Base-by-base conservation (phyloP, 1,284 basidiomycete genomes). In the Papiliotrema terrestris region DNA sequence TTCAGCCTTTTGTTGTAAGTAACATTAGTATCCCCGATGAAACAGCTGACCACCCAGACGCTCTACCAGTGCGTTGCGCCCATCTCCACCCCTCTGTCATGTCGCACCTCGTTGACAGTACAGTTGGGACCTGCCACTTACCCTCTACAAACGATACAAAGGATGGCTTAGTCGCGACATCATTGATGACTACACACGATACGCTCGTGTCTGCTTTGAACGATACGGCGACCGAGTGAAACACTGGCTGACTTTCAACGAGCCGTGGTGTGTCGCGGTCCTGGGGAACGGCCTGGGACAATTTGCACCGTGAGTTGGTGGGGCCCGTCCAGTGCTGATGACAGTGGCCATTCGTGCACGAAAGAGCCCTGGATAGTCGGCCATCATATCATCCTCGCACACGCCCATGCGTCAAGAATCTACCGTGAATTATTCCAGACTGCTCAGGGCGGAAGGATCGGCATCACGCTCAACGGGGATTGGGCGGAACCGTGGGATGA, bases 321-420 rank as follows among this genome's bases (percentile, higher is more conserved):
- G 20, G 37, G 39, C 22, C n/a, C 15, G 48, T 39, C 20, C 8
- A 32, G 29, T 32, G 32, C 47, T 49, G n/a, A 52, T 8, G 20
- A n/a, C 8, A 66, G 67, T 11, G 68, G 63, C 25, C 80, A 86
- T 47, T 78, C 85, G 65, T 83, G 83, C 45, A 78, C 80, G 36
- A 85, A 81, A 2, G 87, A 89, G 71, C 86, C 86, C 9, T 89
- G 83, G 83, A 86, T 86, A 19, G 86, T 85, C 47, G 86, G 81
- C 2, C 87, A 88, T 75, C 80, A 80, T 63, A 76, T 87, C 37
- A 82, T 89, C 53, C 77, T 90, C 9, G 78, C 87, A 0, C 87
- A 89, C 63, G 86, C 85, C 11, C 75, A 83, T 59, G 84, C 84
- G 2, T 81, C 81, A 49, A 82, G 86, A 66, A 62, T 82, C 13